Conservation (phyloP, 768 basidiomycete genomes). For the Boletus rubroflammeus region DNA sequence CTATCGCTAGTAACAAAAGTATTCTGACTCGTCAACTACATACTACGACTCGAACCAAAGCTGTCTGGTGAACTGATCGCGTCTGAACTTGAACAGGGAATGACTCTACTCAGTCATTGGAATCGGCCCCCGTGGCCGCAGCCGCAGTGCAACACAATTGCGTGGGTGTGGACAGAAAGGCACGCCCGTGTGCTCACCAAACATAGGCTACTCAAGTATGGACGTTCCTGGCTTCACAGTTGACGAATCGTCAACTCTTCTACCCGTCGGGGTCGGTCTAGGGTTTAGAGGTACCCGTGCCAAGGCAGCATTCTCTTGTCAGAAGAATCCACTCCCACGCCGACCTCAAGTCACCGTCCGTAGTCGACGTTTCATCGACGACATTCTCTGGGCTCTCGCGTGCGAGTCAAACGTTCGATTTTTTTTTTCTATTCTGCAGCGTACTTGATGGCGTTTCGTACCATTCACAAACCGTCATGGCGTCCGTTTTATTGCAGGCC, state of each 20-base stretch:
- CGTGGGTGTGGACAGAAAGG: background rate
- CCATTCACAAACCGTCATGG: background rate
- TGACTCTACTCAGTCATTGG: background rate
- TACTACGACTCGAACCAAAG: background rate
- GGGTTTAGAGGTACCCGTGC: background rate
- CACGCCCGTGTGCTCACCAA: background rate
- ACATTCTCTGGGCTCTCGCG: background rate
- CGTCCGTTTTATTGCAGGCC: background rate
- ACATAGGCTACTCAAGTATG: background rate
- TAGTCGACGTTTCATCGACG: background rate
- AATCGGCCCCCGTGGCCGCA: background rate
- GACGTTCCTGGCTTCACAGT: background rate
- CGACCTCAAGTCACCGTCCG: background rate
- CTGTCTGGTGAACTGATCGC: background rate
- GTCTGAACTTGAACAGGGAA: background rate
- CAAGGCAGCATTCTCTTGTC: background rate
- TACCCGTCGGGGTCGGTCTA: background rate
- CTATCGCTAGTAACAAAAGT: background rate
- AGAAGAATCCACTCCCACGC: background rate
- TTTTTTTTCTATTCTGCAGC: background rate
- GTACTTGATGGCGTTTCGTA: no score
- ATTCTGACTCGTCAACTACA: background rate
- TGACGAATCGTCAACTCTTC: background rate
- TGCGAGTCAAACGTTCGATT: background rate
- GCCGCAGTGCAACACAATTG: background rate